These are phyloP conservation scores for Hordeum marinum DNA, from an alignment of 176 grass and related monocot species.

Conservation along the genomic window DNA sequence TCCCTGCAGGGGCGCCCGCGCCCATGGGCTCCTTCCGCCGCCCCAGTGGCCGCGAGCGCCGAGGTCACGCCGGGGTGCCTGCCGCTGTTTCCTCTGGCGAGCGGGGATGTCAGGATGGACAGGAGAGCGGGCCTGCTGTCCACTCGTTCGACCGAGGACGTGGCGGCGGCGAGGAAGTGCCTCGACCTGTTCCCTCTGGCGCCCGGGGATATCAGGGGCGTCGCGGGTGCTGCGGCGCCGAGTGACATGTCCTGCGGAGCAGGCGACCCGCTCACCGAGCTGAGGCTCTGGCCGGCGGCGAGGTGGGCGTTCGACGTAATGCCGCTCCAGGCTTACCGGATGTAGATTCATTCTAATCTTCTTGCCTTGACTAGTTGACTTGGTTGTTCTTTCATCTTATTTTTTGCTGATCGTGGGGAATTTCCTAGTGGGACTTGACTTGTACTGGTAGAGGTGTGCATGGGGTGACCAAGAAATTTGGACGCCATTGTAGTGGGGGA, in stretches of 20 bases:
- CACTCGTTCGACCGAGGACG: too few relatives aligned
- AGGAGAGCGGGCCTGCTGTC: too few relatives aligned
- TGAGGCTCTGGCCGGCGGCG: slow-evolving; percentile 3
- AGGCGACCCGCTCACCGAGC: background rate
- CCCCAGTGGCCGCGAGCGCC: background rate
- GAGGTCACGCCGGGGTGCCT: background rate
- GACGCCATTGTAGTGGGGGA: background rate
- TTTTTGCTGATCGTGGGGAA: background rate
- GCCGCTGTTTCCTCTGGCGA: background rate
- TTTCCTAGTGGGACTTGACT: background rate
- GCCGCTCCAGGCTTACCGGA: background rate
- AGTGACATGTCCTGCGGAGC: slow-evolving; percentile 2
- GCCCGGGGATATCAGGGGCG: background rate
- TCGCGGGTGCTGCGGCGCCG: background rate
- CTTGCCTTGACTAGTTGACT: background rate
- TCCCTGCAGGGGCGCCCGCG: too few relatives aligned
- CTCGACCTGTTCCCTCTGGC: background rate
- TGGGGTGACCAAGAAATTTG: background rate
- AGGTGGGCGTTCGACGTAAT: background rate
- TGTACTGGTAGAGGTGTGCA: background rate
- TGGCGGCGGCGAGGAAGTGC: background rate
- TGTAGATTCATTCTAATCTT: background rate
- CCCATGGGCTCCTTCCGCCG: background rate
- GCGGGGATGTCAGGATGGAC: too few relatives aligned
- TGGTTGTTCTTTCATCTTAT: background rate